Base-by-base conservation (phyloP, 768 basidiomycete species). In the Gloeopeniophorella convolvens region DNA sequence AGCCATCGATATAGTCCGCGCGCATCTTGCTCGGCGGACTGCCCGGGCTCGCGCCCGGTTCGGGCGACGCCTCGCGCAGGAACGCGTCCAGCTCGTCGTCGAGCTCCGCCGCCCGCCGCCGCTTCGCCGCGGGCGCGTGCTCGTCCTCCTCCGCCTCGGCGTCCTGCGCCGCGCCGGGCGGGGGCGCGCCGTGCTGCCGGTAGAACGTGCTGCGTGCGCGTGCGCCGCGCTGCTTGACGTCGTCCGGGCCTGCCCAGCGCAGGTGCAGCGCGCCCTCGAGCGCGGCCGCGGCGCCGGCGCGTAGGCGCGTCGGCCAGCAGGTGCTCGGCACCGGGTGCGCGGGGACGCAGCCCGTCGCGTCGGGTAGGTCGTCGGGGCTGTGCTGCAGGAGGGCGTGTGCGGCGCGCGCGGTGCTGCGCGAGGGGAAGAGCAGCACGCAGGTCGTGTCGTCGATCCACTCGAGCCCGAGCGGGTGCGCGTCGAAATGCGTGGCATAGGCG, bases 401-500 rank as follows among this genome's bases (percentile, higher is more conserved):
- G 1, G 67, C 58, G 21, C 75, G 73, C 11, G 87, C 87, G 11
- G 71, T 65, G 31, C 67, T 53, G 43, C 73, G 78, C 32, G 77
- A 73, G 26, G 74, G 66, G 62, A 89, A 92, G 35, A 92, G 83
- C 43, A 91, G 70, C 3, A 92, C 75, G 58, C 87, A 90, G 21
- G 85, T 89, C 20, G 71, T 82, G 67, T 92, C 89, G 63, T 89
- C 81, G 16, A 92, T 75, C 89, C 89, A 92, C 68, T 92, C 89
- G 7, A 92, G 69, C 7, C 76, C 89, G 55, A 88, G 74, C 0
- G 89, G 89, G 16, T 76, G 72, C 0, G 80, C 73, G 40, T 85
- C 83, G 60, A 86, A 89, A 58, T 90, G 83, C 1, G 80, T 84
- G 27, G 82, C 82, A 59, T 91, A 92, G 0, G 83, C 88, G 61